Evolutionary conservation across 2,329 filamentous ascomycete genomes (phyloP), one percentile per base, ranked within the genome.

Genomic region (Diaporthe citri): DNA sequence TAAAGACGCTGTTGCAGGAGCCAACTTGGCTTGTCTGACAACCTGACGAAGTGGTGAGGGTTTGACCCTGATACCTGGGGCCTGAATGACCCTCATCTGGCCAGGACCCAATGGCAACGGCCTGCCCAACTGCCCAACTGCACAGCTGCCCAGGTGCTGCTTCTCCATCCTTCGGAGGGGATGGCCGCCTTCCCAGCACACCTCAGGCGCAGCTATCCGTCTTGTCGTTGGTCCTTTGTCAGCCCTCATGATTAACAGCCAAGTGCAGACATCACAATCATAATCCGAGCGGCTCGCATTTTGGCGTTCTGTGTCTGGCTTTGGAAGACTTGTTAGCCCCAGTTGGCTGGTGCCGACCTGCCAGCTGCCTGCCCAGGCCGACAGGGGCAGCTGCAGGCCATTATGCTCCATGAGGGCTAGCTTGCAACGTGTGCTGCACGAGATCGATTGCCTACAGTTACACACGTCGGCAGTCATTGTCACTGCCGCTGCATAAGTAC

Each of bases 231-330:
- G 36, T 10, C 8, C 31, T 25, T 39, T 46, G 25, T 6, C 17
- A 46, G 17, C 10, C 39, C 25, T 46, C 20, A 28, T 46, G 41
- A 46, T 15, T 22, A 15, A 22, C 39, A 3, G 36, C 17, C 59
- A 62, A 46, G 59, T 13, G 22, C n/a, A 62, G 25, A 31, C 4
- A 17, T 60, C 22, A 41, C 22, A 4, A 17, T 62, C n/a, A 20
- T 9, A 28, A 43, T 62, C 28, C 59, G 39, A 62, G 59, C 39
- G 39, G 59, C 59, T 62, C 39, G 59, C 59, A 43, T 62, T 13
- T 3, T 28, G 36, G 36, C 59, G 17, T 62, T 39, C n/a, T 31
- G 59, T 46, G 13, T 46, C 39, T 17, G 13, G 57, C 15, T 7
- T 9, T 41, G 39, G n/a, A 62, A 17, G 25, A n/a, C 55, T 17